Conservation (phyloP, 176 grass and related monocot genomes). For the Avena insularis region DNA sequence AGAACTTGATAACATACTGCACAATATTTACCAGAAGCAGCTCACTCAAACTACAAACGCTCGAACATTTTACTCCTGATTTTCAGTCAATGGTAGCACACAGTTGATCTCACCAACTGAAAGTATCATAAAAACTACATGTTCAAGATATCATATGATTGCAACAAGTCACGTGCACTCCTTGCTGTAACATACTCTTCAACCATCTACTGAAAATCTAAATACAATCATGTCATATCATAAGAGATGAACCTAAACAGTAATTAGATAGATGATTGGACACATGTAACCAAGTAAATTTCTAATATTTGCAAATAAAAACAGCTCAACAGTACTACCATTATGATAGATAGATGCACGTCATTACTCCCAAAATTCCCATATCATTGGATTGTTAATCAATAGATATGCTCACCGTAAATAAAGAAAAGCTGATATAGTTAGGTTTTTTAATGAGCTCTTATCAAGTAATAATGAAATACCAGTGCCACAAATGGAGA, state of each 20-base stretch:
- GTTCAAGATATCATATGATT: neutral
- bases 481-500: neutral
- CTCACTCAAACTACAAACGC: neutral
- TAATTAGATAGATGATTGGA: neutral
- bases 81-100: conserved; percentile 24
- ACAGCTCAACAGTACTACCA: neutral
- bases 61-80: neutral
- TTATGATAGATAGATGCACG: neutral
- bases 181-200: neutral
- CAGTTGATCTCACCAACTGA: conserved; percentile 21
- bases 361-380: neutral
- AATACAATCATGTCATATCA: neutral
- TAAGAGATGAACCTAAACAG: neutral
- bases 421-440: conserved; percentile 21
- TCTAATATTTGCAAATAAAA: neutral
- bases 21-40: conserved; percentile 26
- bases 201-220: conserved; percentile 2
- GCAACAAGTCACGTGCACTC: conserved; percentile 9
- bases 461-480: conserved; percentile 30
- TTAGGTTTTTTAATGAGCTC: neutral
- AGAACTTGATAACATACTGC: neutral
- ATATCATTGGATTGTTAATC: neutral
- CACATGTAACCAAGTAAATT: neutral
- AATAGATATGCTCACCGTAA: neutral
- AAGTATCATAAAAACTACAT: conserved; percentile 27